These are phyloP conservation scores for Viridothelium virens DNA, from an alignment of 495 filamentous ascomycete species.

Conservation along the genomic window DNA sequence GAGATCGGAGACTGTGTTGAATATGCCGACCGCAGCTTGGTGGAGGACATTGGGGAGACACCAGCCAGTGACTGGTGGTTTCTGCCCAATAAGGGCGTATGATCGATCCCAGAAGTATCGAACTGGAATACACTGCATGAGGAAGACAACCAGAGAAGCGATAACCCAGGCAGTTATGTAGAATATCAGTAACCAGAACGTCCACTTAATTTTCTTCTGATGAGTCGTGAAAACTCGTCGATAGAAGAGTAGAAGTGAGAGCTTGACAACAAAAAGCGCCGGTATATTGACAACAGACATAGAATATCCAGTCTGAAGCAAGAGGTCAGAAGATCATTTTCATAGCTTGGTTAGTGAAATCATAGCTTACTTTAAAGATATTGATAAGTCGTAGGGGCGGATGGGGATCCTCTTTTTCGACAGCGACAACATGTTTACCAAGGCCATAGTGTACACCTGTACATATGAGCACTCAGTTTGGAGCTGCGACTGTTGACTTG, in stretches of 20 bases:
- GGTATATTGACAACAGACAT: neutral
- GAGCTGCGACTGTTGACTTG: neutral
- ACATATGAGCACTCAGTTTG: neutral
- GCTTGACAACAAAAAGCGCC: neutral
- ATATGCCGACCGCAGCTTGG: neutral
- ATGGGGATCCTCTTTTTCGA: neutral
- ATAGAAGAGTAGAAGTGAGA: neutral
- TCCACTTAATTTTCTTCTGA: neutral
- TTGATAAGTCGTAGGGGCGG: neutral
- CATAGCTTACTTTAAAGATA: neutral
- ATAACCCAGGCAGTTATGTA: neutral
- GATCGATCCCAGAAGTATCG: conserved; percentile 1
- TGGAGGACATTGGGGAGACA: neutral
- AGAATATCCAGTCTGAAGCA: neutral
- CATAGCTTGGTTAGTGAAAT: neutral
- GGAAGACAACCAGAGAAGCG: neutral
- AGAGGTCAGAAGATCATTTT: neutral
- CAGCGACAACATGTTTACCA: neutral
- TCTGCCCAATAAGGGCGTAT: neutral
- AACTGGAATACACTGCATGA: neutral
- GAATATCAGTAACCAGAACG: neutral
- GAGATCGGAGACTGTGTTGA: neutral
- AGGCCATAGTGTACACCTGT: neutral
- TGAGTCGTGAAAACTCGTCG: neutral
- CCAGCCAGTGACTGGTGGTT: neutral